Base-by-base conservation (phyloP, 73 alveolate species). In the Effrenium voratum region DNA sequence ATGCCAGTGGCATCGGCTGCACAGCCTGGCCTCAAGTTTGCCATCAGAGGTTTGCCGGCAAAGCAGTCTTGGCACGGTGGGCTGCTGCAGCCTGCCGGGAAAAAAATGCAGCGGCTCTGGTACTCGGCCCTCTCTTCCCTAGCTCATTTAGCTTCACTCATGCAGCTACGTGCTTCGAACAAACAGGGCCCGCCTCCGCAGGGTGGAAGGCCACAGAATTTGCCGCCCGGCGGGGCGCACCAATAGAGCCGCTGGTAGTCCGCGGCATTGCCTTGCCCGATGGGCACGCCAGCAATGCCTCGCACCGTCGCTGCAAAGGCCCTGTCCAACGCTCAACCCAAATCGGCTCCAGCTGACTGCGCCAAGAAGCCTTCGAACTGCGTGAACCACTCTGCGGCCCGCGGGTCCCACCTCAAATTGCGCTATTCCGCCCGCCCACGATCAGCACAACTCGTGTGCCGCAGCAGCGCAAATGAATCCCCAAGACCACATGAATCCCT, bases 191-290 rank as follows among this genome's bases (percentile, higher is more conserved):
- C 41, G 93, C 93, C 93, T 86, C 83, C 36, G 34, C 94, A 86
- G 15, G 94, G 94, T 41, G 94, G 94, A 34, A 86, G 73, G 38
- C 94, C 83, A 32, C 94, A 86, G 45, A 49, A 86, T 28, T 86
- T 86, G 63, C 94, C 94, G 24, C 94, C 94, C 36, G 94, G 94
- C 34, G 94, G 94, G 6, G 94, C 94, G 41, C 94, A 86, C 83
- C 57, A 86, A 46, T 57, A 86, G n/a, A 86, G 94, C 60, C 94
- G 60, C 66, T 86, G 94, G 52, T 86, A 86, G 94, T 86, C 94
- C 5, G 63, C 84, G 2, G 34, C 94, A 34, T 86, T 86, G 83
- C 83, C 94, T 19, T 73, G 47, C 36, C 68, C 77, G 50, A 57
- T 68, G 34, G 83, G 77, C 5, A 86, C 94, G 52, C 94, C 94